phyloP scores from a whole-genome alignment of 1,139 yeast species.

The Yamadazyma oceani region DNA sequence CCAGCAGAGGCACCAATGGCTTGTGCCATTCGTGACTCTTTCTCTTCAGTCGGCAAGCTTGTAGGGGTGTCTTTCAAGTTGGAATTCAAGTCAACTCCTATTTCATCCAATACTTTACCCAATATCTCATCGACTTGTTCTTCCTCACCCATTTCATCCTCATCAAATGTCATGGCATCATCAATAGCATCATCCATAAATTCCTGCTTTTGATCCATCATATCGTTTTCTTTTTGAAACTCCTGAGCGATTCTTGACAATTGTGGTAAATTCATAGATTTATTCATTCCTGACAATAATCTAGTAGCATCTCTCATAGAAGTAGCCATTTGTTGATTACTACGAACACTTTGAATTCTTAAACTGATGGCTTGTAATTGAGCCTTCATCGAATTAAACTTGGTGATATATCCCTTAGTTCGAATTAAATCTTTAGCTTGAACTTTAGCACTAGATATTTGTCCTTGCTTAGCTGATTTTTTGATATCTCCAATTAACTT shows the following conservation, averaged over 20 bases:
- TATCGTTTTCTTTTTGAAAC: slow-evolving; percentile 88
- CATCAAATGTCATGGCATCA: slow-evolving; percentile 87
- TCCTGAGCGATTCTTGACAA: slow-evolving; percentile 90
- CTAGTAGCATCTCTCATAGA: slow-evolving; percentile 97
- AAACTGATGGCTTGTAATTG: slow-evolving; percentile 92
- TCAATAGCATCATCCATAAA: slow-evolving; percentile 98
- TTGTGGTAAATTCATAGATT: slow-evolving; percentile 87
- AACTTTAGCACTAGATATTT: slow-evolving; percentile 83
- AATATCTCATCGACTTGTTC: slow-evolving; percentile 94
- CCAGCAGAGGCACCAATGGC: slow-evolving; percentile 29
- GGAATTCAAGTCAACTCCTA: slow-evolving; percentile 83
- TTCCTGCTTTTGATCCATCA: slow-evolving; percentile 98
- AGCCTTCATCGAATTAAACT: slow-evolving; percentile 92
- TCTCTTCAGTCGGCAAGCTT: slow-evolving; percentile 16
- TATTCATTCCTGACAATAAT: slow-evolving; percentile 81
- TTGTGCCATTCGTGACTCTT: slow-evolving; percentile 43
- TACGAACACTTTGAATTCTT: slow-evolving; percentile 84
- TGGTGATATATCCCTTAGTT: slow-evolving; percentile 77
- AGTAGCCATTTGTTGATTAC: slow-evolving; percentile 92
- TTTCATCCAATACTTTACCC: slow-evolving; percentile 88
- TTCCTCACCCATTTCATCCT: slow-evolving; percentile 62
- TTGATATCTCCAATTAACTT: slow-evolving; percentile 82
- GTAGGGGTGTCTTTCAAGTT: slow-evolving; percentile 67
- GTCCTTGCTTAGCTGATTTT: slow-evolving; percentile 87
- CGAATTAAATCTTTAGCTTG: slow-evolving; percentile 95